Conservation (phyloP, 169 alveolate species). For the Eimeria tenella region DNA sequence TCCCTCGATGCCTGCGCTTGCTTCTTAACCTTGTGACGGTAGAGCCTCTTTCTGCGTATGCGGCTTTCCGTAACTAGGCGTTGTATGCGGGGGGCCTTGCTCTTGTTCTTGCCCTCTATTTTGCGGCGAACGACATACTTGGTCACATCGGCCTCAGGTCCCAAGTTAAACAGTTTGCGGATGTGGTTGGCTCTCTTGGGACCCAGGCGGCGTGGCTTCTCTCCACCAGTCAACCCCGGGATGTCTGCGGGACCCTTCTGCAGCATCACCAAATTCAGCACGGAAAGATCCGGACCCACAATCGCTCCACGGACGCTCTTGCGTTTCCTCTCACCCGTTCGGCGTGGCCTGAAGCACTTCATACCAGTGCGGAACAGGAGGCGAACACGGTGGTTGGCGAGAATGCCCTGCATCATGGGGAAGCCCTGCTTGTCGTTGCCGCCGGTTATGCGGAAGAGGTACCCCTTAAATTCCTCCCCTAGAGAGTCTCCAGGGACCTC, state of each 20-base stretch:
- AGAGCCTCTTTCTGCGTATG: conserved; percentile 96
- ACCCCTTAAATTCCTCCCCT: conserved; percentile 99
- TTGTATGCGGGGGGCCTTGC: conserved; percentile 99
- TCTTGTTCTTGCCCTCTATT: conserved; percentile 89
- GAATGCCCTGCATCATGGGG: conserved; percentile 99
- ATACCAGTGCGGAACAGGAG: conserved; percentile 88
- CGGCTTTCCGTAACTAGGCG: conserved; percentile 99
- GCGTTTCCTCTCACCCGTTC: conserved; percentile 98
- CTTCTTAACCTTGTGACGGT: conserved; percentile 60
- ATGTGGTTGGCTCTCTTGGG: conserved; percentile 99
- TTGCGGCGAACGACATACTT: conserved; percentile 95
- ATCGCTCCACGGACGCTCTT: conserved; percentile 99
- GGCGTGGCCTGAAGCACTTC: conserved; percentile 98
- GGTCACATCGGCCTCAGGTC: conserved; percentile 95
- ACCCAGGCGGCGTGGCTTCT: conserved; percentile 98
- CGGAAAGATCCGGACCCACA: conserved; percentile 99
- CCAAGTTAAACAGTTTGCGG: conserved; percentile 97
- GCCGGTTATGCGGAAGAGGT: conserved; percentile 94
- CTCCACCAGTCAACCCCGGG: conserved; percentile 98
- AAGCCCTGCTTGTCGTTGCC: conserved; percentile 99
- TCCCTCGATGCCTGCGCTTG: conserved; percentile 52
- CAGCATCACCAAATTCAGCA: conserved; percentile 95
- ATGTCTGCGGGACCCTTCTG: conserved; percentile 98
- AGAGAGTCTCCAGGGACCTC: conserved; percentile 98
- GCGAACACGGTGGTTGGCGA: conserved; percentile 92